Percentiles rank a stretch among this genome's conserved stretches.
phyloP scores from a whole-genome alignment of 306 rosid genomes.

The Pyrus bretschneideri region DNA sequence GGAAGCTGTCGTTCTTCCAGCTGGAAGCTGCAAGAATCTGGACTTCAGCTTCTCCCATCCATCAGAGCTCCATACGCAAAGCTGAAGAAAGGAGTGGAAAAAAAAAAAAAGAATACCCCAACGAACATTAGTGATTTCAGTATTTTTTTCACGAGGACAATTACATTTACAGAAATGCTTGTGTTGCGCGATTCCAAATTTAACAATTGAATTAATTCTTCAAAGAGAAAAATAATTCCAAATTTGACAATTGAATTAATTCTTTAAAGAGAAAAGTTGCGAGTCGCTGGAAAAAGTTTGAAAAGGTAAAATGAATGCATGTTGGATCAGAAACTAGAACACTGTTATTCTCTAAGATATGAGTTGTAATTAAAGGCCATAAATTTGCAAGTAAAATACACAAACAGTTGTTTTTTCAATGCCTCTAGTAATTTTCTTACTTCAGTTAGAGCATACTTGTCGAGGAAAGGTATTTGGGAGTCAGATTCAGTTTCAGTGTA shows the following conservation, averaged over 20 bases:
- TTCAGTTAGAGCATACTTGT: background rate
- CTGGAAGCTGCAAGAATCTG: slow-evolving; percentile 77
- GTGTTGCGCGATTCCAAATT: background rate
- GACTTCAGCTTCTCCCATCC: slow-evolving; percentile 92
- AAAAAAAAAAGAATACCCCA: background rate
- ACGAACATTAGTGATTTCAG: background rate
- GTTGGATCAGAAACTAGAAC: background rate
- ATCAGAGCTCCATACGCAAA: slow-evolving; percentile 86
- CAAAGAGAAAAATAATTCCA: background rate
- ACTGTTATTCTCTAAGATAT: background rate
- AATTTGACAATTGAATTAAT: background rate
- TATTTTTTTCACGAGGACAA: background rate
- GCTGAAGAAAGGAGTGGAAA: slow-evolving; percentile 24
- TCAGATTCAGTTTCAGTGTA: background rate
- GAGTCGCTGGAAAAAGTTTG: background rate
- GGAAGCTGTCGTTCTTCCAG: slow-evolving; percentile 67
- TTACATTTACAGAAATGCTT: background rate
- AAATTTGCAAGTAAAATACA: background rate
- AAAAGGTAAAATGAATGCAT: background rate
- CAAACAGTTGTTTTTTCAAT: background rate
- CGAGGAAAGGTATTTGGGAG: background rate
- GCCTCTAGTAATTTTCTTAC: background rate
- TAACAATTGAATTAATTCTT: background rate
- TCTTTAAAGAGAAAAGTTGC: background rate
- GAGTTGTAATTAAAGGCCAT: background rate